Evolutionary conservation across 164 flowering plant species (phyloP).

Genomic region (Platanus orientalis): DNA sequence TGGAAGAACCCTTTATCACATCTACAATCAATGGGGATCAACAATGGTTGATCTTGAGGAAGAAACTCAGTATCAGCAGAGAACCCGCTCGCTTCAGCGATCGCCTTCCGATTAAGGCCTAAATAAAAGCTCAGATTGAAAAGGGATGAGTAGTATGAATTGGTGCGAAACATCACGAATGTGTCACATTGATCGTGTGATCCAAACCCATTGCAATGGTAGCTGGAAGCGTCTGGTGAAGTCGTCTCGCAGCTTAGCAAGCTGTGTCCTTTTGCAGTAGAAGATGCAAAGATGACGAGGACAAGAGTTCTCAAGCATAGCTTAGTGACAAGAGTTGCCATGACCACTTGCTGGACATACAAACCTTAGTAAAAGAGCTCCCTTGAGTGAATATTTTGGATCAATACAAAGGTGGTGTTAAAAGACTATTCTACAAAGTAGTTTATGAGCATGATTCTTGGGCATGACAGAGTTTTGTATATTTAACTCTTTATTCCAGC

Average conservation of each 20-base stretch:
- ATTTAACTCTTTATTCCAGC: slow-evolving; percentile 18
- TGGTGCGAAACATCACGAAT: slow-evolving; percentile 45
- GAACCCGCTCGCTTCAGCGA: slow-evolving; percentile 54
- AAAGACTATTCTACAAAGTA: slow-evolving; percentile 5
- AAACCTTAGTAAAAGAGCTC: neutral
- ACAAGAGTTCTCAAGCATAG: slow-evolving; percentile 27
- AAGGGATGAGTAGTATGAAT: slow-evolving; percentile 49
- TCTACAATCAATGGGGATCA: slow-evolving; percentile 60
- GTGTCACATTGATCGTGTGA: slow-evolving; percentile 40
- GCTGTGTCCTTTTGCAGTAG: slow-evolving; percentile 28
- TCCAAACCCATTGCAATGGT: slow-evolving; percentile 26
- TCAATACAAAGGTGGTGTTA: slow-evolving; percentile 21
- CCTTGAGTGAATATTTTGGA: slow-evolving; percentile 38
- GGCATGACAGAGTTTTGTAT: slow-evolving; percentile 21
- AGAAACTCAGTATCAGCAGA: slow-evolving; percentile 40
- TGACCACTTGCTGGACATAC: slow-evolving; percentile 18
- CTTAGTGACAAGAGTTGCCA: slow-evolving; percentile 28
- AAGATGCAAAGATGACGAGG: slow-evolving; percentile 20
- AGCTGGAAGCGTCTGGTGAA: slow-evolving; percentile 36
- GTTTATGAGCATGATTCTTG: slow-evolving; percentile 36
- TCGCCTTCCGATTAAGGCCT: slow-evolving; percentile 32
- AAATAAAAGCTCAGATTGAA: slow-evolving; percentile 56
- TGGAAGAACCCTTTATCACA: slow-evolving; percentile 42
- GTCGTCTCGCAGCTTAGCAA: slow-evolving; percentile 37
- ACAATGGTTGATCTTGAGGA: slow-evolving; percentile 36